Evolutionary conservation across 768 basidiomycete genomes (phyloP), one percentile per base, ranked within the genome.

Genomic region (Macrolepiota fuliginosa): DNA sequence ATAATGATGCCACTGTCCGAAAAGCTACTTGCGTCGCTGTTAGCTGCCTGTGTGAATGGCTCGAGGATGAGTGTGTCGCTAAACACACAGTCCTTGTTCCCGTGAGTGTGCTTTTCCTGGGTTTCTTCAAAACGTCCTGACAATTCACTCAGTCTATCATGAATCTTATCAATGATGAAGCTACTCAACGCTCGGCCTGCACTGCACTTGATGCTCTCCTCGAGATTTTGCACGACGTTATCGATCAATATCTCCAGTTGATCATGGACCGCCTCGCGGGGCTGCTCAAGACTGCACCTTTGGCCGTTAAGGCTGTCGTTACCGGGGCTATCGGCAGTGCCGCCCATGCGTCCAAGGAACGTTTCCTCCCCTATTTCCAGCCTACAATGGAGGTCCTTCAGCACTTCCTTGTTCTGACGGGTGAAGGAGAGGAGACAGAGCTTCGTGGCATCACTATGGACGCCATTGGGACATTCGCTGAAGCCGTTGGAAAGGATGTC

Each of bases 321-420:
- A 96, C 94, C 63, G 96, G 96, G 7, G 97, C 97, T 19, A 98
- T 99, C 67, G 97, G 97, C 37, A 96, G 94, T 66, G 96, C 97
- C 37, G 96, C 97, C 2, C 96, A 98, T 73, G 96, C 97, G 12
- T 92, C 96, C 39, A 93, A 92, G 73, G 86, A 83, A 49, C 85
- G 88, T 67, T 98, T 99, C 81, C 76, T 89, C 45, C 94, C 94
- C 1, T 99, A 97, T 81, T 98, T 99, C 81, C 83, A 90, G 70
- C 88, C 90, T 15, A 94, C 92, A 54, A 96, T 98, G 88, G 79
- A 83, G 66, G 89, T 88, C 62, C 85, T 99, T 66, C 85, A 92
- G 64, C 90, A 91, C 69, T 97, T 96, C 87, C 84, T 98, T 54
- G 77, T 85, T 36, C 86, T 98, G 29, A 86, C 83, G 22, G 89